A percentile compares a stretch with the other conserved stretches of the same genome.
Conservation (phyloP, 352 stramenopile species). For the Phytophthora ramorum region DNA sequence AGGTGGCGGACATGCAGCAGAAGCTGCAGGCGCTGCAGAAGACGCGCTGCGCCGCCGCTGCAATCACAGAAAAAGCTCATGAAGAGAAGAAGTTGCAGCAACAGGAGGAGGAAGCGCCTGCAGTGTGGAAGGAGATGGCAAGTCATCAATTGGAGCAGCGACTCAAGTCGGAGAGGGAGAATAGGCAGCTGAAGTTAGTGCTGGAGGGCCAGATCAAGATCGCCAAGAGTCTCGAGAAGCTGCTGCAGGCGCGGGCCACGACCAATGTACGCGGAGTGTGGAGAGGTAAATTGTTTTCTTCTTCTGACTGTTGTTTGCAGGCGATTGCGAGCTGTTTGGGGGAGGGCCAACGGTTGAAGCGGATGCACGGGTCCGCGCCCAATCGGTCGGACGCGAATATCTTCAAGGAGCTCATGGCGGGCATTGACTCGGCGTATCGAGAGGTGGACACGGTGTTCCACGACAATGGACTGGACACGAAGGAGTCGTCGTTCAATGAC, state of each 20-base stretch:
- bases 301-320: constrained; percentile 20
- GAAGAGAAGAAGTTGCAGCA: background rate
- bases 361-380: constrained; percentile 34
- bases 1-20: constrained; percentile 53
- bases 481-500: constrained; percentile 46
- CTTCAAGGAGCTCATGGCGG: constrained; percentile 47
- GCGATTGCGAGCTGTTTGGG: constrained; percentile 38
- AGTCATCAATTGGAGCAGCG: constrained; percentile 50
- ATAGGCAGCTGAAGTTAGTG: constrained; percentile 60
- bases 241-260: constrained; percentile 45
- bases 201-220: constrained; percentile 77
- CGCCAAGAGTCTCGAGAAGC: constrained; percentile 62
- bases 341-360: constrained; percentile 22
- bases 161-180: constrained; percentile 66
- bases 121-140: constrained; percentile 57
- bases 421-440: constrained; percentile 44
- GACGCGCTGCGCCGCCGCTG: constrained; percentile 1
- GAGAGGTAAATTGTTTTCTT: constrained; percentile 1
- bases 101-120: constrained; percentile 17
- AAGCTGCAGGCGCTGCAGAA: constrained; percentile 47
- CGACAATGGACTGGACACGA: constrained; percentile 39
- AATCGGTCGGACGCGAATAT: constrained; percentile 40
- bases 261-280: constrained; percentile 28
- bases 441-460: constrained; percentile 52
- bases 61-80: background rate